Evolutionary conservation across 1,284 basidiomycete species (phyloP).

Genomic region (Pseudozyma flocculosa): DNA sequence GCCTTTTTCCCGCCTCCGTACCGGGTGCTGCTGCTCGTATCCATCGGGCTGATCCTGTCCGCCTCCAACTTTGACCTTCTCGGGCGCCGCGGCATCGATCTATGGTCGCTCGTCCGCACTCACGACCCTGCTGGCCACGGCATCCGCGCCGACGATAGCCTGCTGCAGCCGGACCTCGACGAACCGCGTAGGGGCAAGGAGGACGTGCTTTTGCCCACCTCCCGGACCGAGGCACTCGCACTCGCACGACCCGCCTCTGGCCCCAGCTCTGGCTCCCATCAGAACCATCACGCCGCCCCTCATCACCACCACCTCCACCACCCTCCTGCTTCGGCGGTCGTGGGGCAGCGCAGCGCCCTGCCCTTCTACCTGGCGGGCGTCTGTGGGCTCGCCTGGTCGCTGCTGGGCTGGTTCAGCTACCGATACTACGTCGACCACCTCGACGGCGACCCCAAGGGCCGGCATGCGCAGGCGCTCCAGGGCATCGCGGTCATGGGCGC

Average conservation of each 20-base stretch:
- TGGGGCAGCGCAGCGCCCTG: slow-evolving; percentile 1
- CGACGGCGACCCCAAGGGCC: slow-evolving; percentile 32
- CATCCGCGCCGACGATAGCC: background rate
- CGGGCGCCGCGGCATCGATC: slow-evolving; percentile 39
- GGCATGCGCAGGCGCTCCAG: slow-evolving; percentile 50
- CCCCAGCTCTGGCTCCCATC: no score
- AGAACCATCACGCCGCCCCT: background rate
- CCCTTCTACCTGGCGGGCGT: slow-evolving; percentile 29
- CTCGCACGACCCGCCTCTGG: no score
- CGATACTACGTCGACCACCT: slow-evolving; percentile 40
- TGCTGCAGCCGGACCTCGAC: background rate
- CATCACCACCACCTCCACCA: background rate
- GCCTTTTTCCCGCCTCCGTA: slow-evolving; percentile 52
- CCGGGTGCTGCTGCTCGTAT: slow-evolving; percentile 50
- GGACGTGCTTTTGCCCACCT: background rate
- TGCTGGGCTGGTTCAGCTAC: slow-evolving; percentile 47
- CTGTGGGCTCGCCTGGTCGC: slow-evolving; percentile 28
- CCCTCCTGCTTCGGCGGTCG: background rate
- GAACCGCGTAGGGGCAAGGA: background rate
- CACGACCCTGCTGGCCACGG: slow-evolving; percentile 9
- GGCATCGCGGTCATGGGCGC: slow-evolving; percentile 38
- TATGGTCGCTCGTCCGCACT: slow-evolving; percentile 19
- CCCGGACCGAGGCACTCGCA: background rate
- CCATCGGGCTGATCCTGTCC: slow-evolving; percentile 45
- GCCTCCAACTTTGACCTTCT: slow-evolving; percentile 40